Base-by-base conservation (phyloP, 2,329 filamentous ascomycete genomes). In the Fusarium avenaceum region DNA sequence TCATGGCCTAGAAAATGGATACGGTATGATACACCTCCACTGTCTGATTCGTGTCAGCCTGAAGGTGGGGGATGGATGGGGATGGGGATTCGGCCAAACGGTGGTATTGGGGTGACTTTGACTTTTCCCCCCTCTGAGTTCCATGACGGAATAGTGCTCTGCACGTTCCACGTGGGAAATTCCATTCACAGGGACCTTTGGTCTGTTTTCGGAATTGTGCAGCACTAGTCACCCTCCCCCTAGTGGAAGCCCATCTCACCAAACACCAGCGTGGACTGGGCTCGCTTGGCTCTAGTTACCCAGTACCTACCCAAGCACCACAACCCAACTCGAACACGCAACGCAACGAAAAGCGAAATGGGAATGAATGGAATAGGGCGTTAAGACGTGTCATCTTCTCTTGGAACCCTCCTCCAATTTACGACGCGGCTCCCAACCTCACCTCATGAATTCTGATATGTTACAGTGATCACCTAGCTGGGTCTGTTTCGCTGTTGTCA, bases 81-180 rank as follows among this genome's bases (percentile, higher is more conserved):
- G 24, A 22, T 22, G 22, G 22, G 22, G 51, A 71, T 69, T 59
- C 55, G 57, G 71, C 60, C 67, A 70, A 59, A 61, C 56, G 62
- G 61, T 63, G 49, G 60, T 68, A 72, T 72, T 72, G 49, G 53
- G 54, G 49, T 57, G 60, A 68, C 68, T 73, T 70, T 35, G 43
- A 62, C 61, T 64, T 63, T 72, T 69, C 67, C 63, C 63, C 57
- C 33, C 57, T 60, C 42, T 48, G 63, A 48, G 43, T 62, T 67
- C 65, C 53, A 67, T 71, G 70, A 70, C 63, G 66, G 68, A 73
- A 70, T 62, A 63, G 68, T 52, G 63, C 59, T 61, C 72, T 76
- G 74, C 75, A 76, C 63, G 69, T 69, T 72, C 75, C 75, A 76
- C 75, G 74, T 76, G 75, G 75, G 66, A 71, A 58, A 62, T 66